Percentiles rank a stretch among this genome's conserved stretches.
phyloP scores from a whole-genome alignment of 148 eudicot species.

The Hydrangea macrophylla region DNA sequence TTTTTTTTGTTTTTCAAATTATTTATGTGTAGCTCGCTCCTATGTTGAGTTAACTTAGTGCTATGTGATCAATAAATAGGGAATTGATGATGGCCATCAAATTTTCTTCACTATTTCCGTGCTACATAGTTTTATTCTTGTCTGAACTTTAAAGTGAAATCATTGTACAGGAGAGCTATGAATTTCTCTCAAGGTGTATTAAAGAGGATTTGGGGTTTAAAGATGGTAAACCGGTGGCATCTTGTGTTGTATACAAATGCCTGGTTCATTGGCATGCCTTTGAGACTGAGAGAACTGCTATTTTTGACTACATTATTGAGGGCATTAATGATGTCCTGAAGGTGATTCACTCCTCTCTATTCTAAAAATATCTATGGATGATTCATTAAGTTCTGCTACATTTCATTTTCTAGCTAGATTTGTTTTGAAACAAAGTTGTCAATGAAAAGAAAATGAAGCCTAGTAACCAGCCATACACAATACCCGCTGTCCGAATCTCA shows the following conservation, averaged over 20 bases:
- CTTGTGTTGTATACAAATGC: constrained; percentile 88
- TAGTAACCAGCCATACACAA: no score
- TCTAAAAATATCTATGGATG: no score
- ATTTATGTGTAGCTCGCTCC: neutral
- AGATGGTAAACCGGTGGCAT: constrained; percentile 92
- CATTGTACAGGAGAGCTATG: constrained; percentile 68
- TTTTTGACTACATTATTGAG: constrained; percentile 88
- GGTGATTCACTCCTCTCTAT: constrained; percentile 36
- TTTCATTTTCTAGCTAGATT: no score
- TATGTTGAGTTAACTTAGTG: neutral
- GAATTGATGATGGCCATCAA: neutral
- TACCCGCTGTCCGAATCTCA: no score
- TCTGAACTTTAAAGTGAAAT: constrained; percentile 10
- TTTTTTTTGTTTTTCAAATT: neutral
- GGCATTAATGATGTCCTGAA: constrained; percentile 72
- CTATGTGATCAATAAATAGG: neutral
- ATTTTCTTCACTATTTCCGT: neutral
- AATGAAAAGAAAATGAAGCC: no score
- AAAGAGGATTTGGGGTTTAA: constrained; percentile 90
- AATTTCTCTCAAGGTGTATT: constrained; percentile 77
- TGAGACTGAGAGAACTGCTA: constrained; percentile 94
- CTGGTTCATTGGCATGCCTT: constrained; percentile 95
- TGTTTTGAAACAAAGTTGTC: no score
- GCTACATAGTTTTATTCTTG: neutral
- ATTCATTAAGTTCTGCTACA: no score